A percentile compares a stretch with the other conserved stretches of the same genome.
Evolutionary conservation across 2,329 filamentous ascomycete species (phyloP).

Genomic region (Elsinoe ampelina): DNA sequence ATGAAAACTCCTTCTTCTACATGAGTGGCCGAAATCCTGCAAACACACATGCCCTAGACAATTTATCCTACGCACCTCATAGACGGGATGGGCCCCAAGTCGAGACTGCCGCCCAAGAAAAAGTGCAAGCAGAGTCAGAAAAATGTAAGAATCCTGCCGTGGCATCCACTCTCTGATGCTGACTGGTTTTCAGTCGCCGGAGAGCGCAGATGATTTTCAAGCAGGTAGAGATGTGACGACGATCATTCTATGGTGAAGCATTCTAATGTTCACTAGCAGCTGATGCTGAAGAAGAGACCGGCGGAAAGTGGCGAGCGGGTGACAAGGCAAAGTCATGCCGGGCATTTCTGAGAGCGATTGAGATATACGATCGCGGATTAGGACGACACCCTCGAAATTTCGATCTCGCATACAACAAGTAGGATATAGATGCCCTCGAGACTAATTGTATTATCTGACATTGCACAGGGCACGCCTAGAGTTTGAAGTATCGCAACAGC

Average conservation of each 20-base stretch:
- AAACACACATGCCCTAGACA: not conserved
- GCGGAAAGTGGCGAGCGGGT: conserved; percentile 65
- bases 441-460: not conserved
- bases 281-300: conserved; percentile 60
- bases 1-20: too few species aligned
- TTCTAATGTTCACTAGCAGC: conserved; percentile 35
- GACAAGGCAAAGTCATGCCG: conserved; percentile 57
- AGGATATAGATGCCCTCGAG: conserved; percentile 20
- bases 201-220: conserved; percentile 59
- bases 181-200: conserved; percentile 29
- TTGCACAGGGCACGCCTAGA: conserved; percentile 53
- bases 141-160: conserved; percentile 12
- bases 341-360: conserved; percentile 55
- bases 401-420: conserved; percentile 70
- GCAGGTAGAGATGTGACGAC: conserved; percentile 36
- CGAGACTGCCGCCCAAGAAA: conserved; percentile 10
- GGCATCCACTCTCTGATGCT: not conserved
- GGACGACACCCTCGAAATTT: conserved; percentile 52
- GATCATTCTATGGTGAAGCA: not conserved
- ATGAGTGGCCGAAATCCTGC: not conserved
- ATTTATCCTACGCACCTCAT: too few species aligned
- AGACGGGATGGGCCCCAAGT: not conserved
- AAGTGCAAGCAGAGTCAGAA: conserved; percentile 15
- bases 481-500: conserved; percentile 60
- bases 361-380: conserved; percentile 56